phyloP scores from a whole-genome alignment of 257 asterid species.

The Nicotiana tabacum region DNA sequence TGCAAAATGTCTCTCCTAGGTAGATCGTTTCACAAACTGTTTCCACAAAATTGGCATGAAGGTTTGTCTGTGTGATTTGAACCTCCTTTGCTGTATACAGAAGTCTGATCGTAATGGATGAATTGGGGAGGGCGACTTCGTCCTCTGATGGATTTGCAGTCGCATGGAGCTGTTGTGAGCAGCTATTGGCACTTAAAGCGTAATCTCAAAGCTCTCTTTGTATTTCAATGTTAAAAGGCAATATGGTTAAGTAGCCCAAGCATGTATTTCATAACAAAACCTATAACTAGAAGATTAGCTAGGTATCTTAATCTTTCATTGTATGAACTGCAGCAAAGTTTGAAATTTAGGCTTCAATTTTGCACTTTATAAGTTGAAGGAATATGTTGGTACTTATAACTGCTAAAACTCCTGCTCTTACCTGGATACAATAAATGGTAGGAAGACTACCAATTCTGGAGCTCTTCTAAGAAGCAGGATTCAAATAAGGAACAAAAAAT shows the following conservation, averaged over 20 bases:
- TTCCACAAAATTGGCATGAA: constrained; percentile 8
- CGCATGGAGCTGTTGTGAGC: constrained; percentile 98
- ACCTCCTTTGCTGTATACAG: constrained; percentile 36
- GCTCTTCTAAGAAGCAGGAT: background rate
- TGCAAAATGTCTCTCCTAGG: constrained; percentile 90
- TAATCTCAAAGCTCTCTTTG: constrained; percentile 27
- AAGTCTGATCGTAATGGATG: constrained; percentile 93
- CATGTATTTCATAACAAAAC: background rate
- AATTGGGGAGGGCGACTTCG: constrained; percentile 96
- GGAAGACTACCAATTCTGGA: background rate
- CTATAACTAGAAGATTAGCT: background rate
- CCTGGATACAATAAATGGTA: background rate
- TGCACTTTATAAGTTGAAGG: background rate
- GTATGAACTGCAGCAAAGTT: background rate
- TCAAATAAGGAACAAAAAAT: background rate
- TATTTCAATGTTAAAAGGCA: background rate
- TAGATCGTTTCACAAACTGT: constrained; percentile 14
- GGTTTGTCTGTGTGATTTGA: background rate
- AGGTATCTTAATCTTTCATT: background rate
- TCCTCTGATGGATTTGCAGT: constrained; percentile 97
- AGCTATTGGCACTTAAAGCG: constrained; percentile 80
- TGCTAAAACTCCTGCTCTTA: background rate
- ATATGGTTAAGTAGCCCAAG: background rate
- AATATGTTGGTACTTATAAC: background rate
- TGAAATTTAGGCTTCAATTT: background rate